These are phyloP conservation scores for Hyphopichia pseudoburtonii DNA, from an alignment of 1,139 yeast species.

Conservation along the genomic window DNA sequence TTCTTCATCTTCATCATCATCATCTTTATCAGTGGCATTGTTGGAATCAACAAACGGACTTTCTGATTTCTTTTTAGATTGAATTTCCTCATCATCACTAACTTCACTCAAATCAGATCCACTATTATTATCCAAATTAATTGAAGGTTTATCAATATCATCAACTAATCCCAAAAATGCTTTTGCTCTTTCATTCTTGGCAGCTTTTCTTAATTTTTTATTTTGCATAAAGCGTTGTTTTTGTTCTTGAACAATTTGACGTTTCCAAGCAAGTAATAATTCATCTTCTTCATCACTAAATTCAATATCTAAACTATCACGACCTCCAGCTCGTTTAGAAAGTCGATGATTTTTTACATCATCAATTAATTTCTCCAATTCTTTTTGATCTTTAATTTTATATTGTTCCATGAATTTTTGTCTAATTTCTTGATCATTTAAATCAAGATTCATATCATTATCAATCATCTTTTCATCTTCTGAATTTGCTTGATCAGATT, in stretches of 20 bases:
- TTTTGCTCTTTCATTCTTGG: slow-evolving; percentile 55
- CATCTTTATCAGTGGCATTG: slow-evolving; percentile 10
- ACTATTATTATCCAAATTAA: slow-evolving; percentile 29
- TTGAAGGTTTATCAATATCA: slow-evolving; percentile 30
- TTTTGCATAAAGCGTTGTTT: slow-evolving; percentile 55
- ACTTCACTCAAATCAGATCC: slow-evolving; percentile 22
- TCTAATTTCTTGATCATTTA: slow-evolving; percentile 61
- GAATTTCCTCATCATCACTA: slow-evolving; percentile 9
- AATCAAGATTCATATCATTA: slow-evolving; percentile 59
- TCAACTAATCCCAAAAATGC: slow-evolving; percentile 77
- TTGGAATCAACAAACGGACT: slow-evolving; percentile 7
- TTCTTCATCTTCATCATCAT: slow-evolving; percentile 14
- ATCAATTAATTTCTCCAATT: slow-evolving; percentile 72
- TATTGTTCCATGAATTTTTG: slow-evolving; percentile 66
- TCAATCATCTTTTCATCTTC: slow-evolving; percentile 85
- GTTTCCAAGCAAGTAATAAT: slow-evolving; percentile 50
- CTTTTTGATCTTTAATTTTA: slow-evolving; percentile 63
- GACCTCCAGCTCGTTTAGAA: slow-evolving; percentile 58
- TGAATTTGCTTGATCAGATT: slow-evolving; percentile 63
- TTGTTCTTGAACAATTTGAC: slow-evolving; percentile 55
- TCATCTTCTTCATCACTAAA: slow-evolving; percentile 68
- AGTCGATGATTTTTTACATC: slow-evolving; percentile 84
- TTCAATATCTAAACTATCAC: slow-evolving; percentile 60
- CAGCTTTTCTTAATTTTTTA: slow-evolving; percentile 47
- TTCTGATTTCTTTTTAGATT: slow-evolving; percentile 1